Evolutionary conservation across 2,329 filamentous ascomycete genomes (phyloP).

Genomic region (Trichophyton schoenleinii): DNA sequence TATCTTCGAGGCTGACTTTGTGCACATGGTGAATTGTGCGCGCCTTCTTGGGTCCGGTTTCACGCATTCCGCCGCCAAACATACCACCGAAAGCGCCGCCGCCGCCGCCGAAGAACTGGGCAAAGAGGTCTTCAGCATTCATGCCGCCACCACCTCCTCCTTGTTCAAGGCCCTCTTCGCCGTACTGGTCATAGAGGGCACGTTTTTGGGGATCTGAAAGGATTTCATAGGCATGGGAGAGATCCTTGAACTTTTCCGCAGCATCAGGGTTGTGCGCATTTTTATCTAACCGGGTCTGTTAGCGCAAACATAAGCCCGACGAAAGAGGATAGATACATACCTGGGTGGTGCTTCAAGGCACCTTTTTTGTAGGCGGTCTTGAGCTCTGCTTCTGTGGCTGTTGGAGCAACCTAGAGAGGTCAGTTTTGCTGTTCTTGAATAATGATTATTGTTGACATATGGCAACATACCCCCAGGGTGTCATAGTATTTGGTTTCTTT

Average conservation of each 20-base stretch:
- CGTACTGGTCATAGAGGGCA: conserved; percentile 88
- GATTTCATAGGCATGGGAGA: conserved; percentile 90
- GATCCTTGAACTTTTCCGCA: conserved; percentile 96
- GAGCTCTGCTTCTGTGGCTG: conserved; percentile 70
- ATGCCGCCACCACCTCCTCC: conserved; percentile 75
- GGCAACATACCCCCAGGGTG: conserved; percentile 32
- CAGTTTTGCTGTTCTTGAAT: neutral
- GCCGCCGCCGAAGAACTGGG: conserved; percentile 79
- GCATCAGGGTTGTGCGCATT: conserved; percentile 87
- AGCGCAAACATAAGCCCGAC: neutral
- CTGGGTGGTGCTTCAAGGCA: conserved; percentile 76
- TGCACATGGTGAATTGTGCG: conserved; percentile 96
- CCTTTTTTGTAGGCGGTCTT: conserved; percentile 93
- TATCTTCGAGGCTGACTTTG: conserved; percentile 94
- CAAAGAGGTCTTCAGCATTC: conserved; percentile 91
- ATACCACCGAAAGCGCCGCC: conserved; percentile 60
- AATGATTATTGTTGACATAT: neutral
- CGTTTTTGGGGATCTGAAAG: conserved; percentile 89
- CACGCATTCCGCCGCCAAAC: conserved; percentile 66
- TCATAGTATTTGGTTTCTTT: conserved; percentile 41
- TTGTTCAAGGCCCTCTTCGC: conserved; percentile 82
- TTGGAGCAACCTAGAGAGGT: conserved; percentile 55
- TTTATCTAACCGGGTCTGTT: conserved; percentile 56
- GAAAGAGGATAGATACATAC: conserved; percentile 45
- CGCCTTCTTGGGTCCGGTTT: conserved; percentile 75